Percentiles rank a stretch among this genome's conserved stretches.
Conservation (phyloP, 2,329 filamentous ascomycete species). For the Fusarium transvaalense region DNA sequence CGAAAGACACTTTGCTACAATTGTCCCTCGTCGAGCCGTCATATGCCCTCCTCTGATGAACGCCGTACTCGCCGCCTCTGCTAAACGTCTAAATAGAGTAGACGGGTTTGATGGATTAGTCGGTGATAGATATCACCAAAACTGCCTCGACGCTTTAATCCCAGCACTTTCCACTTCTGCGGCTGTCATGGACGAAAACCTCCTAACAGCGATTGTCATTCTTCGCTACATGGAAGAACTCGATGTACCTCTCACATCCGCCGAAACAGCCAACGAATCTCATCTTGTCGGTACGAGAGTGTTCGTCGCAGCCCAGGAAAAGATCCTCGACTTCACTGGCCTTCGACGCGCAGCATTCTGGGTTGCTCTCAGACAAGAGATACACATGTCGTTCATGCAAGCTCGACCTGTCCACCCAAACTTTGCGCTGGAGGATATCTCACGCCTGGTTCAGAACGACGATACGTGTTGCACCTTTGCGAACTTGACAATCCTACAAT, state of each 20-base stretch:
- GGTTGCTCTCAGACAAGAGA: constrained; percentile 49
- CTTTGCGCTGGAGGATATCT: constrained; percentile 44
- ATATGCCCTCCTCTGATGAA: constrained; percentile 48
- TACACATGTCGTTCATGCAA: constrained; percentile 51
- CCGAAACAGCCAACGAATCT: constrained; percentile 36
- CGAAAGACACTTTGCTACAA: constrained; percentile 48
- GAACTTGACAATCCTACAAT: constrained; percentile 47
- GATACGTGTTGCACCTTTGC: constrained; percentile 47
- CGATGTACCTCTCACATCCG: constrained; percentile 38
- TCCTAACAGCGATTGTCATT: constrained; percentile 49
- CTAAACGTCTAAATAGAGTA: constrained; percentile 44
- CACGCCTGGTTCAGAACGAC: constrained; percentile 38
- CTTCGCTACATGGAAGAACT: constrained; percentile 51
- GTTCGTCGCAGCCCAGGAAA: constrained; percentile 49
- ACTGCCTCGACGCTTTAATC: constrained; percentile 47
- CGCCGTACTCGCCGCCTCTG: constrained; percentile 47
- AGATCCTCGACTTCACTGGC: constrained; percentile 46
- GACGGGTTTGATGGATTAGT: constrained; percentile 42
- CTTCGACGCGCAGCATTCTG: constrained; percentile 49
- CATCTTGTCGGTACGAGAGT: constrained; percentile 50
- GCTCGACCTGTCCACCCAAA: constrained; percentile 47
- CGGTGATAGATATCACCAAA: constrained; percentile 48
- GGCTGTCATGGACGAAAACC: constrained; percentile 48
- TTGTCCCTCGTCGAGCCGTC: constrained; percentile 47
- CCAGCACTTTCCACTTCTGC: constrained; percentile 46